Conservation (phyloP, 2,329 filamentous ascomycete genomes). For the Ceratocystiopsis sp. region DNA sequence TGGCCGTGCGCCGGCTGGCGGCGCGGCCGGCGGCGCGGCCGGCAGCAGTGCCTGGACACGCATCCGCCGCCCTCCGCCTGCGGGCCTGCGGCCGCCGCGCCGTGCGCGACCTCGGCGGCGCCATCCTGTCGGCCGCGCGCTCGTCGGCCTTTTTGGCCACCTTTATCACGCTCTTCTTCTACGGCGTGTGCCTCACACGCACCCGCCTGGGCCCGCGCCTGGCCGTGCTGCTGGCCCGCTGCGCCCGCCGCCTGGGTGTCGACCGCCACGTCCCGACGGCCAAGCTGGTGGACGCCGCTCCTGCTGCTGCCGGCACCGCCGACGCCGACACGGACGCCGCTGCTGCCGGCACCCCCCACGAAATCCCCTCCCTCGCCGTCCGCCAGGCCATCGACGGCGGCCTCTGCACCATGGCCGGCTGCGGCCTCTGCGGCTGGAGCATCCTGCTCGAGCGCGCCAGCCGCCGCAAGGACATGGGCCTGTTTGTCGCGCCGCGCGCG, state of each 20-base stretch:
- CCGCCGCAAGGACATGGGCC: constrained; percentile 55
- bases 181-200: constrained; percentile 63
- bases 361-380: constrained; percentile 32
- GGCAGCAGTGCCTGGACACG: too few species aligned
- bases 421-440: constrained; percentile 65
- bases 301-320: too few species aligned
- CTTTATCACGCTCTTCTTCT: constrained; percentile 71
- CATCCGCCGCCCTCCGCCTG: constrained; percentile 31
- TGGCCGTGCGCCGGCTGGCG: constrained; percentile 28
- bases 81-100: background rate
- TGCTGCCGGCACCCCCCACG: too few species aligned
- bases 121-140: constrained; percentile 36
- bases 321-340: constrained; percentile 20
- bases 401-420: constrained; percentile 55
- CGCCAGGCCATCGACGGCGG: constrained; percentile 41
- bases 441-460: constrained; percentile 52
- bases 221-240: too few species aligned
- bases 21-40: constrained; percentile 17
- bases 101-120: background rate
- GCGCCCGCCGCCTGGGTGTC: too few species aligned
- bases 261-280: too few species aligned
- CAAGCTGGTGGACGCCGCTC: too few species aligned
- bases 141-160: constrained; percentile 63
- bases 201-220: constrained; percentile 56
- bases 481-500: constrained; percentile 69